phyloP scores from a whole-genome alignment of 208 protist genomes.

The Crithidia brevicula region DNA sequence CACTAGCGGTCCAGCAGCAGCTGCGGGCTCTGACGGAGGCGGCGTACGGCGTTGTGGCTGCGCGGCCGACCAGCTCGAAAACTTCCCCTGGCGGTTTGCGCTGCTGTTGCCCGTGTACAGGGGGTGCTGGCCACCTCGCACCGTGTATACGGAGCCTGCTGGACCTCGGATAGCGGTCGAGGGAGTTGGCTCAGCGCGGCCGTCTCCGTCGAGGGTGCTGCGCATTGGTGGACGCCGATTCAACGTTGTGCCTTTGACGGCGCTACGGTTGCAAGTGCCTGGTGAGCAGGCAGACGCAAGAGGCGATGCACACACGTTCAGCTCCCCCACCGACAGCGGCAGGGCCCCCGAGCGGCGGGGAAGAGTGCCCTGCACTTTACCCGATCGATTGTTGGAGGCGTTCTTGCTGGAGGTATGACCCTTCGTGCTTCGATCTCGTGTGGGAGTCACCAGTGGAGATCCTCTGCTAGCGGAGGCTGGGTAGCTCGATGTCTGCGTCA shows the following conservation, averaged over 20 bases:
- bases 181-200: too few species aligned
- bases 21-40: neutral
- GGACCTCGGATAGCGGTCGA: neutral
- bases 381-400: too few species aligned
- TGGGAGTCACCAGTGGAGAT: neutral
- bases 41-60: neutral
- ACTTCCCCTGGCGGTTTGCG: neutral
- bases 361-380: neutral
- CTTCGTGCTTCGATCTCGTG: neutral
- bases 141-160: neutral
- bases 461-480: conserved; percentile 2
- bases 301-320: neutral
- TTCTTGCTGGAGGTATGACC: neutral
- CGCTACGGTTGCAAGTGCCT: too few species aligned
- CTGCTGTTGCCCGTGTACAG: conserved; percentile 19
- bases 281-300: neutral
- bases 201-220: too few species aligned
- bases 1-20: conserved; percentile 3
- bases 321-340: neutral
- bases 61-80: too few species aligned
- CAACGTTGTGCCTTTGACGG: too few species aligned
- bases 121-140: conserved; percentile 14
- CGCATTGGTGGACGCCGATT: too few species aligned
- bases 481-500: conserved; percentile 3
- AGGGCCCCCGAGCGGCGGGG: neutral